phyloP scores from a whole-genome alignment of 2,329 filamentous ascomycete species.

The Alternaria postmessia region DNA sequence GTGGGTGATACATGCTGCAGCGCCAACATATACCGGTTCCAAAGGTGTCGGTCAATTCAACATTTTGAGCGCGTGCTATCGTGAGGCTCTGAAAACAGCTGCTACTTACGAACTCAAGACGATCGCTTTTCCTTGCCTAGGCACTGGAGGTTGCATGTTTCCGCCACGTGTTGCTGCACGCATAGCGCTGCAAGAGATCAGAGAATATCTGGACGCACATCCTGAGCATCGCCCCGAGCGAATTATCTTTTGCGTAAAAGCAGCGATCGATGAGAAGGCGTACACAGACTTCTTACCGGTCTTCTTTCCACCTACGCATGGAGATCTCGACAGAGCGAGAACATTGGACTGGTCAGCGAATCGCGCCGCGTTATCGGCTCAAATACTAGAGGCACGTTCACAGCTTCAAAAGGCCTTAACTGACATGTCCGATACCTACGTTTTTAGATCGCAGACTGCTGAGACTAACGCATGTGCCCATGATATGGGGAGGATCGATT shows the following conservation, averaged over 20 bases:
- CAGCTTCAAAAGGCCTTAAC: conserved; percentile 27
- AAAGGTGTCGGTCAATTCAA: conserved; percentile 37
- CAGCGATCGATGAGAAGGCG: conserved; percentile 34
- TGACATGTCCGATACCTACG: conserved; percentile 21
- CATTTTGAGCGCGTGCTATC: conserved; percentile 44
- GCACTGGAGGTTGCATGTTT: conserved; percentile 42
- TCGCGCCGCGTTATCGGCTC: conserved; percentile 18
- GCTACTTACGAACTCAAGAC: conserved; percentile 32
- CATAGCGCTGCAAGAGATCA: conserved; percentile 43
- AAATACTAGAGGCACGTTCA: conserved; percentile 28
- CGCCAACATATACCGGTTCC: conserved; percentile 31
- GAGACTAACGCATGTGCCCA: background rate
- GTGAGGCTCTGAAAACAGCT: conserved; percentile 35
- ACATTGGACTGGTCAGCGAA: conserved; percentile 16
- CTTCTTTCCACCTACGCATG: conserved; percentile 46
- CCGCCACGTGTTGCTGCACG: conserved; percentile 41
- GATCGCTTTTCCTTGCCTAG: conserved; percentile 47
- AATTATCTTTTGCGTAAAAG: conserved; percentile 44
- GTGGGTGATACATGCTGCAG: conserved; percentile 44
- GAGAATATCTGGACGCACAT: conserved; percentile 42
- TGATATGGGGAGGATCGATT: conserved; percentile 24
- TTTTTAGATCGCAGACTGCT: conserved; percentile 18
- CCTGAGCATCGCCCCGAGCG: conserved; percentile 31
- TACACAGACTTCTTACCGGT: conserved; percentile 42
- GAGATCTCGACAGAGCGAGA: conserved; percentile 35